These are phyloP conservation scores for Hygrophorus pudorinus DNA, from an alignment of 768 basidiomycete genomes.

Conservation along the genomic window DNA sequence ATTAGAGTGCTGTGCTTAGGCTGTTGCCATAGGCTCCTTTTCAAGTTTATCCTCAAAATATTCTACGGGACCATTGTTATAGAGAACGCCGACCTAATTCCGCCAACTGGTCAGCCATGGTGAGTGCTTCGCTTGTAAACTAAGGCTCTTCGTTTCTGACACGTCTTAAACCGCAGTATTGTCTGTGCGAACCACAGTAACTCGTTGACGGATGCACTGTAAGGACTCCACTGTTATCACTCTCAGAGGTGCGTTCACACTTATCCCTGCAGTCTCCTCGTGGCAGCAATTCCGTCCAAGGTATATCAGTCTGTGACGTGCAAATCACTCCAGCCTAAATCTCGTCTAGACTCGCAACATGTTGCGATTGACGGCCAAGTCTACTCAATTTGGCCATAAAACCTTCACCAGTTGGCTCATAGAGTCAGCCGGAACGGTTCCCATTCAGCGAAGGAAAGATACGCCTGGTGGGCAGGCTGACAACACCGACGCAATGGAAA, in stretches of 20 bases:
- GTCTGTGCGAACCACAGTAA: slow-evolving; percentile 85
- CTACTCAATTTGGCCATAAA: slow-evolving; percentile 72
- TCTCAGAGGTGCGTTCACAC: background rate
- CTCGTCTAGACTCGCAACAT: slow-evolving; percentile 56
- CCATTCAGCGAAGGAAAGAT: slow-evolving; percentile 72
- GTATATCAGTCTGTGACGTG: slow-evolving; percentile 21
- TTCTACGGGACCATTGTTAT: slow-evolving; percentile 88
- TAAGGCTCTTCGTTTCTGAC: slow-evolving; percentile 1
- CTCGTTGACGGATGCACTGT: slow-evolving; percentile 82
- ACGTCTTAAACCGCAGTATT: slow-evolving; percentile 37
- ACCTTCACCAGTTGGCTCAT: slow-evolving; percentile 91
- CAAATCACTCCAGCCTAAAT: background rate
- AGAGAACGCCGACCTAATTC: slow-evolving; percentile 65
- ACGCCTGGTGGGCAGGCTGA: slow-evolving; percentile 42
- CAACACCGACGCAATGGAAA: slow-evolving; percentile 61
- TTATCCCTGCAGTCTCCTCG: slow-evolving; percentile 45
- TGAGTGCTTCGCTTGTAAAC: slow-evolving; percentile 19
- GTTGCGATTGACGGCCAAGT: slow-evolving; percentile 79
- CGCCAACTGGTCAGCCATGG: slow-evolving; percentile 68
- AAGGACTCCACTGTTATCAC: slow-evolving; percentile 16
- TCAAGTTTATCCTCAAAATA: slow-evolving; percentile 78
- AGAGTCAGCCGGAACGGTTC: slow-evolving; percentile 80
- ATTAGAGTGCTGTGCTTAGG: background rate
- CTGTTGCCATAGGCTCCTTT: slow-evolving; percentile 39
- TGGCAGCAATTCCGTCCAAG: slow-evolving; percentile 61